Evolutionary conservation across 2,329 filamentous ascomycete genomes (phyloP).

Genomic region (Gaeumannomyces tritici): DNA sequence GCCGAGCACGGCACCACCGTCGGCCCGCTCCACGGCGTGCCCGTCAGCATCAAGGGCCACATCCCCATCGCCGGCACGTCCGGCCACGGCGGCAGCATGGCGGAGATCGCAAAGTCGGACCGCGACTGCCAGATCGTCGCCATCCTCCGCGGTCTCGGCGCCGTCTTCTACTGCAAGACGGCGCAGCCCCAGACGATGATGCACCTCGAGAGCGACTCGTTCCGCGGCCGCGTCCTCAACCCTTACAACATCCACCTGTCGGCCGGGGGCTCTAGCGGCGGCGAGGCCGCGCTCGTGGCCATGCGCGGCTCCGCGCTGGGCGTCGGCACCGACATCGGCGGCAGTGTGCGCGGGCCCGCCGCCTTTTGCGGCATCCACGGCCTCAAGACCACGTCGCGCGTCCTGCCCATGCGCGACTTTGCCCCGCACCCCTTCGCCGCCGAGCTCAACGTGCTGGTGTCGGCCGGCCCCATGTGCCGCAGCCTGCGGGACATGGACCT

Average conservation of each 20-base stretch:
- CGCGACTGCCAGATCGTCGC: conserved; percentile 10
- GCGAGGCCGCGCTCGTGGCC: conserved; percentile 53
- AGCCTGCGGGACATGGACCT: conserved; percentile 44
- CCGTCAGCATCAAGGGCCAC: conserved; percentile 25
- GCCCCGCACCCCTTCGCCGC: background rate
- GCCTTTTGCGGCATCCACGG: conserved; percentile 20
- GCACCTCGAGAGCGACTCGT: conserved; percentile 61
- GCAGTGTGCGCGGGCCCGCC: conserved; percentile 22
- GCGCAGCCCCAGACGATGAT: conserved; percentile 49
- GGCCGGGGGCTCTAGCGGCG: conserved; percentile 57
- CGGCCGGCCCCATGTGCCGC: conserved; percentile 44
- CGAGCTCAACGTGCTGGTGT: background rate
- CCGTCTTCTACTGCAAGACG: conserved; percentile 10
- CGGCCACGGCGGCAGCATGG: background rate
- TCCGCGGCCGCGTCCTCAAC: conserved; percentile 54
- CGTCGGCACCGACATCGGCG: conserved; percentile 23
- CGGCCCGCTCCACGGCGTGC: conserved; percentile 19
- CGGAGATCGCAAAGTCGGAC: conserved; percentile 4
- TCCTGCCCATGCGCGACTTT: conserved; percentile 15
- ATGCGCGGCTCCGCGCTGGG: conserved; percentile 46
- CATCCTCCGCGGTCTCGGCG: conserved; percentile 18
- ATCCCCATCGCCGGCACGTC: conserved; percentile 13
- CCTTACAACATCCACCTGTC: conserved; percentile 50
- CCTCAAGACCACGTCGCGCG: conserved; percentile 21
- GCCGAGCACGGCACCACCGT: conserved; percentile 16